These are phyloP conservation scores for Amoebophrya sp. DNA, from an alignment of 169 alveolate genomes.

Conservation along the genomic window DNA sequence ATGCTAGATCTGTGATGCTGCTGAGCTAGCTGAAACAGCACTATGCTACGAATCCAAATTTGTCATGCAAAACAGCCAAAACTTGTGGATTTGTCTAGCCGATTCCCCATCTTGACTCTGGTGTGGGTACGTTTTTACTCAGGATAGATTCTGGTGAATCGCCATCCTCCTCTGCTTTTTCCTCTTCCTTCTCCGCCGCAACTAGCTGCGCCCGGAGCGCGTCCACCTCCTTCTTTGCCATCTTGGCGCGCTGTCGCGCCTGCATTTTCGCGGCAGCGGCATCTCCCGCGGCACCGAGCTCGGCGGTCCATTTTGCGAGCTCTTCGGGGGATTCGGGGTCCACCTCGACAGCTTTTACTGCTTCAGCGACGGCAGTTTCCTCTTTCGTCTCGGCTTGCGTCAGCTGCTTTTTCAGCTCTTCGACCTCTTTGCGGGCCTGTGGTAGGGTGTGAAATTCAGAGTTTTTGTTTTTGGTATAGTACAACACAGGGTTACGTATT, in stretches of 20 bases:
- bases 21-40: no score
- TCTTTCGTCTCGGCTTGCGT: neutral
- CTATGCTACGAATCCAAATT: no score
- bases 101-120: no score
- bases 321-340: neutral
- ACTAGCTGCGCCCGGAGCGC: neutral
- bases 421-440: neutral
- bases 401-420: neutral
- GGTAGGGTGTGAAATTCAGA: neutral
- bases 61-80: no score
- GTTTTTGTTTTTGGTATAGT: neutral
- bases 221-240: neutral
- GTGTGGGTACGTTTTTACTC: no score
- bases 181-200: neutral
- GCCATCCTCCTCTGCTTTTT: neutral
- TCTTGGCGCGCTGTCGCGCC: neutral
- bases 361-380: neutral
- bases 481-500: neutral
- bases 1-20: no score
- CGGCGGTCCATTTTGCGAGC: neutral
- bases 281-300: neutral
- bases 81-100: no score
- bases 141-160: neutral
- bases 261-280: conserved; percentile 13
- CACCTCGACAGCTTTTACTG: neutral